phyloP scores from a whole-genome alignment of 305 asterid genomes.

The Galium porrigens region DNA sequence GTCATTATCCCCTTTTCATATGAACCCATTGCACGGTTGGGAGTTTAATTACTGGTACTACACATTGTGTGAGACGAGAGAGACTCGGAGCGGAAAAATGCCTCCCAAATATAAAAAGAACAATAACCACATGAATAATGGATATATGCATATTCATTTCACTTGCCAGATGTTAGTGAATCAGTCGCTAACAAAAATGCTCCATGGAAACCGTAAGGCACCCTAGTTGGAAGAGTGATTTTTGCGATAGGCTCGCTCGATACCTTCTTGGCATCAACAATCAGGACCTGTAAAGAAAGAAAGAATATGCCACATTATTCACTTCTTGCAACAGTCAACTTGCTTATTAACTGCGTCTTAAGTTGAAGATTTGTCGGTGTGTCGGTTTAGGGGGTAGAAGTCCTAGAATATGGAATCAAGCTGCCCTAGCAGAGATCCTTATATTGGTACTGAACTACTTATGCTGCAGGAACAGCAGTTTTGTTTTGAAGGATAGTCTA shows the following conservation, averaged over 20 bases:
- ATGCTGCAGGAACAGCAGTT: too few relatives aligned
- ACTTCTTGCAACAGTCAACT: not conserved
- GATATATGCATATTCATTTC: not conserved
- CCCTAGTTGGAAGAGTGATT: conserved; percentile 26
- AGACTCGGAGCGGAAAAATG: not conserved
- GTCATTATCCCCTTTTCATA: too few relatives aligned
- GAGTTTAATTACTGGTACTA: too few relatives aligned
- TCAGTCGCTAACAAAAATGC: conserved; percentile 10
- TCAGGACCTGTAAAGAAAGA: conserved; percentile 20
- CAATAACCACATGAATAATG: not conserved
- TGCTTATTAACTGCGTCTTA: too few relatives aligned
- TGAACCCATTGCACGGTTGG: too few relatives aligned
- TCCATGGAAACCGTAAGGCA: conserved; percentile 39
- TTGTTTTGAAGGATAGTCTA: too few relatives aligned
- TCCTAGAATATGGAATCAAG: not conserved
- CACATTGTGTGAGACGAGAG: too few relatives aligned
- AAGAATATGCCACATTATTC: not conserved
- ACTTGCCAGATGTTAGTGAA: not conserved
- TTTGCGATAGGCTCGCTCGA: conserved; percentile 24
- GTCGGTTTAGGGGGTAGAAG: too few relatives aligned
- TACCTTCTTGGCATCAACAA: conserved; percentile 28
- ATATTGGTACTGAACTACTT: too few relatives aligned
- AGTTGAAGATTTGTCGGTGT: too few relatives aligned
- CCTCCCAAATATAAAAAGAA: not conserved
- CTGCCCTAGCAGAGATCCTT: too few relatives aligned